Evolutionary conservation across 2,329 filamentous ascomycete species (phyloP), one percentile per base, ranked within the genome.

Genomic region (Botrytis cinerea): DNA sequence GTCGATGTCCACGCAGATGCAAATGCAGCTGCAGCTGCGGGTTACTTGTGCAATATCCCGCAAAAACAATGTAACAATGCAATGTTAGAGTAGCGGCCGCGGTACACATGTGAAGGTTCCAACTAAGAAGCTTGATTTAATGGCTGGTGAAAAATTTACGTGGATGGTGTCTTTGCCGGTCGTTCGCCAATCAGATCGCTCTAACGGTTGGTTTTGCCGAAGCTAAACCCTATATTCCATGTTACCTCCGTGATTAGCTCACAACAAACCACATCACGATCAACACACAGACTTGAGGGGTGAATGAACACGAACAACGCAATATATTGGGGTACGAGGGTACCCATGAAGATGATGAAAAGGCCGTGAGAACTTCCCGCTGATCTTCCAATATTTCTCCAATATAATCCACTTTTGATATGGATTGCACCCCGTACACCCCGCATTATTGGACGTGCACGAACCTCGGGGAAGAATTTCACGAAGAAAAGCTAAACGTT

Each of bases 381-480:
- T 68, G 35, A 68, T 54, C 25, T 35, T 68, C 35, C 63, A 48
- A 48, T 38, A 25, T 38, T 38, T 38, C 45, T 66, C 45, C 35
- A 67, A 54, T 40, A 54, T 40, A 66, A 40, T 67, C 64, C 64
- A 67, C 35, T 40, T 25, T 32, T 64, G 18, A 38, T 40, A 43
- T 12, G 20, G 35, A 51, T 18, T 57, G 16, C 12, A 51, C 48
- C 25, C 48, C 48, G 18, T 20, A 48, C 64, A 71, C 70, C 60
- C 70, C 70, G 70, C 70, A 66, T 66, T 43, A 66, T 68, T 28
- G 8, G 46, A 54, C 35, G 46, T 51, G 64, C 46, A 68, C 32
- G 60, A 71, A 45, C 60, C 60, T 71, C 70, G 60, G 70, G 60
- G 46, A 22, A 35, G 10, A 62, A 25, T 5, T 12, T 68, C 32